Percentiles rank a stretch among this genome's conserved stretches.
Evolutionary conservation across 306 rosid genomes (phyloP).

Genomic region (Amphicarpaea edgeworthii): DNA sequence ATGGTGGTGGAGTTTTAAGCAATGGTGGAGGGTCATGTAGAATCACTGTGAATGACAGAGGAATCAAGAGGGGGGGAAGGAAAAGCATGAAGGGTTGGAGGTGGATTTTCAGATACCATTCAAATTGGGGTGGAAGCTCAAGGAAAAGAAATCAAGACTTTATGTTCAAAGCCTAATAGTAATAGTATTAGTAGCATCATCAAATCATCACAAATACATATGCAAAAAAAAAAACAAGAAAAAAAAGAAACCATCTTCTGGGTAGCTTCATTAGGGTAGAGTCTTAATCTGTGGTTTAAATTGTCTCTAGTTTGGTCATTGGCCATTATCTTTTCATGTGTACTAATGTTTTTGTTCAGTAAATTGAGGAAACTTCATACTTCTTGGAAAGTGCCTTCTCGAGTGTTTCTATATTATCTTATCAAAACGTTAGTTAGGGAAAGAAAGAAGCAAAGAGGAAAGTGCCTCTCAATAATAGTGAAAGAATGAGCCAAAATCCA

Average conservation of each 20-base stretch:
- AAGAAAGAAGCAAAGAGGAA: conserved; percentile 39
- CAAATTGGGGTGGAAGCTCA: conserved; percentile 66
- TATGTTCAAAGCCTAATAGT: conserved; percentile 64
- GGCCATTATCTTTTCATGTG: conserved; percentile 45
- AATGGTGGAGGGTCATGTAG: conserved; percentile 93
- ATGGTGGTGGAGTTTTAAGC: conserved; percentile 50
- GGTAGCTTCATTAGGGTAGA: conserved; percentile 50
- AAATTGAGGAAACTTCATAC: conserved; percentile 46
- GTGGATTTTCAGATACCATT: conserved; percentile 86
- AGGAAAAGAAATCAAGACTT: conserved; percentile 75
- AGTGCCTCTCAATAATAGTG: not conserved
- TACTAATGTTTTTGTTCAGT: conserved; percentile 50
- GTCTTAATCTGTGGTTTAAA: conserved; percentile 44
- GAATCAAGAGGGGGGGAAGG: conserved; percentile 74
- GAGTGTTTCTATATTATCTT: conserved; percentile 16
- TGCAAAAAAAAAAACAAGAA: too few species aligned
- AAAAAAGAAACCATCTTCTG: conserved; percentile 16
- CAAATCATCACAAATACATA: conserved; percentile 33
- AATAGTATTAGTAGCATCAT: not conserved
- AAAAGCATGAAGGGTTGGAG: conserved; percentile 86
- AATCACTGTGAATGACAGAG: conserved; percentile 81
- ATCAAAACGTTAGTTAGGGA: conserved; percentile 4
- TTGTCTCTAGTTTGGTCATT: conserved; percentile 49
- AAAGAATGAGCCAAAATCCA: conserved; percentile 31
- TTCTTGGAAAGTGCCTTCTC: conserved; percentile 43